Base-by-base conservation (phyloP, 495 filamentous ascomycete genomes). In the Oidiodendron maius region DNA sequence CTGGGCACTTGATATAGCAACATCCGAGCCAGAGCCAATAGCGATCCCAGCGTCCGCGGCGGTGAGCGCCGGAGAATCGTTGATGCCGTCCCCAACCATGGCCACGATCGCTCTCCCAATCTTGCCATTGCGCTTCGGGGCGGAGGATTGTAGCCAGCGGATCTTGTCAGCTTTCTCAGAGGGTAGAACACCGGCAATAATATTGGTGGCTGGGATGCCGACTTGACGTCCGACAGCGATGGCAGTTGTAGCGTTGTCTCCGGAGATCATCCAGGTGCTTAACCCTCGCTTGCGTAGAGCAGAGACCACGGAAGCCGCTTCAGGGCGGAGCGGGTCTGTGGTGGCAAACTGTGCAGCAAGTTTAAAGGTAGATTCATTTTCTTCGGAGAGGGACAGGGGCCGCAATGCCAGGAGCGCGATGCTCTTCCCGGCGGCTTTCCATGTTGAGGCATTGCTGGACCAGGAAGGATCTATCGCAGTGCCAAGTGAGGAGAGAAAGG, bases 241-340 rank as follows among this genome's bases (percentile, higher is more conserved):
- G n/a, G 87, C 74, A 2, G 91, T 89, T 18, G 68, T 77, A 1
- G 74, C 73, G 52, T 86, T 86, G 64, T 97, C 91, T 13, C 91
- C 91, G 3, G 89, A 93, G 37, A 95, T 83, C 88, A 97, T 95
- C 79, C 82, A 96, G 21, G 95, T 85, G 2, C 78, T 72, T 44
- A 87, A 81, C 48, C 76, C 76, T 21, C 73, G 76, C 18, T 76
- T 63, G 46, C 81, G 75, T 4, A 97, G 81, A n/a, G 82, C 68
- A 4, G 64, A 59, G 56, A 96, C 78, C 23, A 91, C 78, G 5
- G 62, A 52, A 16, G 71, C 61, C 1, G 91, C 81, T 61, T 94
- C 88, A 3, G 83, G 79, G 3, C 93, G 86, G 53, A 96, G 73
- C 1, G 86, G 82, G 58, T 97, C 91, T 1, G 80, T 68, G 55